Evolutionary conservation across 306 rosid species (phyloP).

Genomic region (Mimosa bimucronata): DNA sequence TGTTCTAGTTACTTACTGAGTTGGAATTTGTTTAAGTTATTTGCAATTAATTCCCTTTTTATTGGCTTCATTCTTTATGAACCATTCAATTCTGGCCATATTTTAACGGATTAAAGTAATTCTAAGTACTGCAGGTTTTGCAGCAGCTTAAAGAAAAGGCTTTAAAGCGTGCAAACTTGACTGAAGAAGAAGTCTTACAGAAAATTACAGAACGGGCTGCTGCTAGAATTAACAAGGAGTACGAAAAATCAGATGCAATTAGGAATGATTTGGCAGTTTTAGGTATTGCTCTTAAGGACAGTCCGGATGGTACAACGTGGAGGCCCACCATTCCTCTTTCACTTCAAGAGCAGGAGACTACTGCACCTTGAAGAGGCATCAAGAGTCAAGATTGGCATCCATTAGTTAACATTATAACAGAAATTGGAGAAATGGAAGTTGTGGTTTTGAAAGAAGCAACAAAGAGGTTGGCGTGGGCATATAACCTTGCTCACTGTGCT

Average conservation of each 20-base stretch:
- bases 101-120: slow-evolving; percentile 7
- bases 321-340: slow-evolving; percentile 85
- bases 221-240: slow-evolving; percentile 81
- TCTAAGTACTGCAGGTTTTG: slow-evolving; percentile 58
- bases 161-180: slow-evolving; percentile 78
- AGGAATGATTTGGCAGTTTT: slow-evolving; percentile 72
- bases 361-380: slow-evolving; percentile 42
- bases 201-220: slow-evolving; percentile 73
- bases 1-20: background rate
- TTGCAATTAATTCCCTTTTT: background rate
- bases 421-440: slow-evolving; percentile 18
- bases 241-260: slow-evolving; percentile 76
- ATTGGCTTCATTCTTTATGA: background rate
- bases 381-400: slow-evolving; percentile 28
- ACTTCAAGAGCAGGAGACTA: slow-evolving; percentile 64
- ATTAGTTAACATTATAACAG: slow-evolving; percentile 5
- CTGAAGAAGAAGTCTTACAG: slow-evolving; percentile 67
- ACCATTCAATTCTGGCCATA: background rate
- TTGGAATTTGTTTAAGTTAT: background rate
- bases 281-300: slow-evolving; percentile 91
- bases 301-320: slow-evolving; percentile 88
- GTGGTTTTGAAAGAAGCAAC: slow-evolving; percentile 1
- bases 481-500: background rate
- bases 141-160: slow-evolving; percentile 79
- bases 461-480: background rate